Evolutionary conservation across 352 stramenopile species (phyloP).

Genomic region (Globisporangium echinulatum): DNA sequence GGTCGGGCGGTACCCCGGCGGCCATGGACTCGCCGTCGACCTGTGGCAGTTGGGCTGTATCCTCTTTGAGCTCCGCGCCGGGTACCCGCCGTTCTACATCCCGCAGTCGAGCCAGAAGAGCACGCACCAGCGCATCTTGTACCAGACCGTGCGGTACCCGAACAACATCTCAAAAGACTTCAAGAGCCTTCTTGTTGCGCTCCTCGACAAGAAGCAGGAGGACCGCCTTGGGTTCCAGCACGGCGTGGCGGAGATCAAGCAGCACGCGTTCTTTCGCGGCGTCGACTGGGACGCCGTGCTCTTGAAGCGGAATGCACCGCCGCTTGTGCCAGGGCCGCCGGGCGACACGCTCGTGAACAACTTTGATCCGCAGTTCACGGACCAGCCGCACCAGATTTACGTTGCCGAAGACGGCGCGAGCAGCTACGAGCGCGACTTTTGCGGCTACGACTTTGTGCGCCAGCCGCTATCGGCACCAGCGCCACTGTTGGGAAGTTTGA

Average conservation of each 20-base stretch:
- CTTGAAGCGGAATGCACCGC: conserved; percentile 49
- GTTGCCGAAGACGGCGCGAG: conserved; percentile 55
- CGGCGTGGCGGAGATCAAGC: conserved; percentile 59
- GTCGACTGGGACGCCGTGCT: conserved; percentile 75
- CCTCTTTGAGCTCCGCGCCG: conserved; percentile 90
- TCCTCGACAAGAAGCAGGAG: conserved; percentile 82
- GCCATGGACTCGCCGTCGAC: conserved; percentile 87
- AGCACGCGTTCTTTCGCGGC: conserved; percentile 71
- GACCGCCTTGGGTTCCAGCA: conserved; percentile 59
- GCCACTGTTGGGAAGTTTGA: not conserved
- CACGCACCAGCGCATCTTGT: conserved; percentile 89
- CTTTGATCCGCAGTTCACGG: conserved; percentile 83
- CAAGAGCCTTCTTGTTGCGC: conserved; percentile 53
- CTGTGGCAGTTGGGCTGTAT: conserved; percentile 93
- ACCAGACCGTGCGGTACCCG: conserved; percentile 80
- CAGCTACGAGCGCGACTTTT: conserved; percentile 75
- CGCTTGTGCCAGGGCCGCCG: conserved; percentile 52
- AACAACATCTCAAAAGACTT: conserved; percentile 77
- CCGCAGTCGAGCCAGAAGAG: conserved; percentile 84
- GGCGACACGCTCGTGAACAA: conserved; percentile 76
- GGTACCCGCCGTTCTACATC: conserved; percentile 90
- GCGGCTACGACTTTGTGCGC: conserved; percentile 78
- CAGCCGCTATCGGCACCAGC: conserved; percentile 3
- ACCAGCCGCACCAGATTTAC: conserved; percentile 79
- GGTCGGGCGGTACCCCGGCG: conserved; percentile 58